Evolutionary conservation across 768 basidiomycete species (phyloP), one percentile per base, ranked within the genome.

Genomic region (Russula olivacea): DNA sequence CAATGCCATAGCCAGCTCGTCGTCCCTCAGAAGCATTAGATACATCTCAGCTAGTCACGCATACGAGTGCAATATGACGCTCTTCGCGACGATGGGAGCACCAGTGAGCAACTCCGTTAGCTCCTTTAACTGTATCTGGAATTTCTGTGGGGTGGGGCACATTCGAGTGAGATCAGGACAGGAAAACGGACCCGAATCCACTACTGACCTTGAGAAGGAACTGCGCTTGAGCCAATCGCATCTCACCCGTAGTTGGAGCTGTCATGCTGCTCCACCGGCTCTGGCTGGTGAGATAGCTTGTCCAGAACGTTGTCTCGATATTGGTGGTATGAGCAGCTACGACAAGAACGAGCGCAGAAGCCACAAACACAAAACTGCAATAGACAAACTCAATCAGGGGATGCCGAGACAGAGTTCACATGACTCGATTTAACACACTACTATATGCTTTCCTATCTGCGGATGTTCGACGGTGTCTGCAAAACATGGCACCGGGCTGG

Each of bases 1-100:
- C 87, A 21, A 96, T 84, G 51, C 81, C 84, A 83, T 86, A 91
- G 66, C 85, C 87, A 48, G 86, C 71, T 30, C 88, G 78, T 72
- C 84, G 86, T 34, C 88, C 90, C 64, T 92, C 91, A 0, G 83
- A 78, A 1, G 85, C 81, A 66, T 68, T 66, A 68, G 48, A 25
- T 68, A 68, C 55, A 57, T 61, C 49, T 68, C 65, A 14, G 64
- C 66, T n/a, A 57, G 21, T 15, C 51, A 34, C 28, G 64, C 61
- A 21, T 66, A 66, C 14, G 49, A 53, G 28, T 66, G 61, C 38
- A 66, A 25, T 19, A 63, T 59, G 53, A 66, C 34, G 40, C 64
- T 72, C 53, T 72, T 73, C 30, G 76, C 23, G 0, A 73, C 68
- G 15, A 72, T 66, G 17, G 79, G 78, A 63, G 73, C 71, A 12